Conservation (phyloP, 2,329 filamentous ascomycete species). For the Blastomyces percursus region DNA sequence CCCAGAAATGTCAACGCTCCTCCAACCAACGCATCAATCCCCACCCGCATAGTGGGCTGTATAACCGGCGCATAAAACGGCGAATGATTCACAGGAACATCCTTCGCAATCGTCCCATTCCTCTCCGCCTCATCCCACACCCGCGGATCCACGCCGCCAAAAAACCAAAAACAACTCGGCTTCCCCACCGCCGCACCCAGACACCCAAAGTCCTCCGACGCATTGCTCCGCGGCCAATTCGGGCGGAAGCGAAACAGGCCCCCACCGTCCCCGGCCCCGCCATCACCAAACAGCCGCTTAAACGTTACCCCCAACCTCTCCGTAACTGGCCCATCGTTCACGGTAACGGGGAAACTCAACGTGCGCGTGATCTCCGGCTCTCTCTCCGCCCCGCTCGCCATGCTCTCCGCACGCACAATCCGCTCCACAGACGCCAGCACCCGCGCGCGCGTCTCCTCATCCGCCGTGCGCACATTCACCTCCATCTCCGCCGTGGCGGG, state of each 20-base stretch:
- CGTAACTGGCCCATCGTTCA: slow-evolving; percentile 41
- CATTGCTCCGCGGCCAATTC: slow-evolving; percentile 24
- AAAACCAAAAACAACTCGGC: slow-evolving; percentile 47
- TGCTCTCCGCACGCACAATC: slow-evolving; percentile 47
- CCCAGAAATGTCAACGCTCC: slow-evolving; percentile 38
- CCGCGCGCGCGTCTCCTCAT: slow-evolving; percentile 35
- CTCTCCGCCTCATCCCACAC: slow-evolving; percentile 41
- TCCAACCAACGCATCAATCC: slow-evolving; percentile 42
- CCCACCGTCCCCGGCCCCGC: slow-evolving; percentile 6
- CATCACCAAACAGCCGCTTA: slow-evolving; percentile 36
- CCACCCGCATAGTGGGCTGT: slow-evolving; percentile 46
- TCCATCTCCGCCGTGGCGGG: slow-evolving; percentile 44
- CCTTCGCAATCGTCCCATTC: slow-evolving; percentile 33
- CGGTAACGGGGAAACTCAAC: slow-evolving; percentile 42
- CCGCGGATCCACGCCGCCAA: slow-evolving; percentile 43
- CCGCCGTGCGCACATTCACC: slow-evolving; percentile 44
- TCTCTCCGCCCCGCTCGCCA: slow-evolving; percentile 40
- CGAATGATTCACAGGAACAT: slow-evolving; percentile 50
- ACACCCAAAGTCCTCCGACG: slow-evolving; percentile 49
- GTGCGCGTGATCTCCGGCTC: slow-evolving; percentile 39
- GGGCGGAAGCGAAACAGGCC: slow-evolving; percentile 12
- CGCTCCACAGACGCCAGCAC: slow-evolving; percentile 40
- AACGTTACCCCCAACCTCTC: slow-evolving; percentile 38
- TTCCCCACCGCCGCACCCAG: slow-evolving; percentile 41
- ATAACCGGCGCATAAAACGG: slow-evolving; percentile 49